phyloP scores from a whole-genome alignment of 805 yeast species.

The Yarrowia keelungensis region DNA sequence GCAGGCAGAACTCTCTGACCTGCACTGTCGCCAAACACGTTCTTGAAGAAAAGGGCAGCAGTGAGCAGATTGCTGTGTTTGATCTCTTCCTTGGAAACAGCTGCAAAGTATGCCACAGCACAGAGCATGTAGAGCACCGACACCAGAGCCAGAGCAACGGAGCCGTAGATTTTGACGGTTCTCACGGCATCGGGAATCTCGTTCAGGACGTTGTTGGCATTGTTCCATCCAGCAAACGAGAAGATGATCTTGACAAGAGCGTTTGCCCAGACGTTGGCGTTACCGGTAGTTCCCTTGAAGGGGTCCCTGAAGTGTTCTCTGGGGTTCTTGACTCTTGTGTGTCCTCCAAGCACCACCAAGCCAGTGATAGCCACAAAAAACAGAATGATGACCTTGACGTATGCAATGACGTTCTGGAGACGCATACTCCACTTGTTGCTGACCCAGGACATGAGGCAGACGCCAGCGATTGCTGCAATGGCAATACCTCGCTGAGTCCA shows the following conservation, averaged over 20 bases:
- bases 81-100: constrained; percentile 54
- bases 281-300: constrained; percentile 50
- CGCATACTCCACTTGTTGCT: constrained; percentile 60
- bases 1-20: constrained; percentile 61
- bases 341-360: constrained; percentile 52
- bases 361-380: constrained; percentile 60
- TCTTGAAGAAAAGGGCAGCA: constrained; percentile 68
- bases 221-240: constrained; percentile 29
- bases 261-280: constrained; percentile 58
- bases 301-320: constrained; percentile 52
- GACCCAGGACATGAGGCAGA: constrained; percentile 57
- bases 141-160: background rate
- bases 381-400: constrained; percentile 60
- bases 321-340: constrained; percentile 47
- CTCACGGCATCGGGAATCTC: constrained; percentile 25
- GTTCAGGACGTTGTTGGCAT: constrained; percentile 22
- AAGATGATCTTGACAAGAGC: constrained; percentile 54
- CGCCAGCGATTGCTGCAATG: constrained; percentile 56
- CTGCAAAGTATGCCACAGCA: constrained; percentile 47
- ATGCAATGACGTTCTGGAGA: constrained; percentile 62
- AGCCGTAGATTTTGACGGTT: constrained; percentile 18
- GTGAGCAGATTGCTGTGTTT: constrained; percentile 64
- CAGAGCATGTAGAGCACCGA: constrained; percentile 18
- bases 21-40: constrained; percentile 62
- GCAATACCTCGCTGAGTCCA: constrained; percentile 58